Evolutionary conservation across 2,329 filamentous ascomycete species (phyloP), one percentile per base, ranked within the genome.

Genomic region (Fusarium sororula): DNA sequence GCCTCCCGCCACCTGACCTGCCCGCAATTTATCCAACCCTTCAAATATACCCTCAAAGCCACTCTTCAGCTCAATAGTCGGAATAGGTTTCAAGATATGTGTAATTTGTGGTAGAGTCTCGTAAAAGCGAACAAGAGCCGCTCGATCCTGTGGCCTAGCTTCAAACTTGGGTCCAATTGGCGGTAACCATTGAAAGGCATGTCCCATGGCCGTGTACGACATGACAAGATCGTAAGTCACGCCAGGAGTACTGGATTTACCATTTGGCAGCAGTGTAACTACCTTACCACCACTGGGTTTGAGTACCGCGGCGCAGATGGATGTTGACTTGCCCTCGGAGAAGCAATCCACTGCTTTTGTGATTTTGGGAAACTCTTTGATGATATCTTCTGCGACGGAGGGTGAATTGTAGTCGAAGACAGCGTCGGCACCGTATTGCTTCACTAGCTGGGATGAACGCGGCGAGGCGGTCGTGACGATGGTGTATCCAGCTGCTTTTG

Each of bases 401-500:
- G 48, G 48, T 2, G 48, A 14, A 6, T 51, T 35, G 6, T 51
- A 51, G 12, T 51, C n/a, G 3, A 51, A 51, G 4, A 51, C n/a
- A 3, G 30, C 48, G 1, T 51, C 48, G 5, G 48, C 30, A 0
- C 48, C 48, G 6, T 51, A 51, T 8, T 24, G 17, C 0, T 35
- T 51, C 1, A 51, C 48, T 2, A 51, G 12, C 8, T 35, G 8
- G 12, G 12, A 14, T 8, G 48, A 51, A 0, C 48, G 48, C 0
- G 30, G n/a, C 1, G 48, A 51, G 0, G 48, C 30, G 6, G 48
- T 51, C 0, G 48, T 35, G 17, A 51, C 48, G 6, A 35, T n/a
- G 0, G 30, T 24, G n/a, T 20, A 35, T 0, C 48, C 48, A 6
- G 30, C 30, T 20, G 48, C 30, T 11, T 51, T 51, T 35, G 48